These are phyloP conservation scores for Globisporangium yorkense DNA, from an alignment of 352 stramenopile species.

Conservation along the genomic window DNA sequence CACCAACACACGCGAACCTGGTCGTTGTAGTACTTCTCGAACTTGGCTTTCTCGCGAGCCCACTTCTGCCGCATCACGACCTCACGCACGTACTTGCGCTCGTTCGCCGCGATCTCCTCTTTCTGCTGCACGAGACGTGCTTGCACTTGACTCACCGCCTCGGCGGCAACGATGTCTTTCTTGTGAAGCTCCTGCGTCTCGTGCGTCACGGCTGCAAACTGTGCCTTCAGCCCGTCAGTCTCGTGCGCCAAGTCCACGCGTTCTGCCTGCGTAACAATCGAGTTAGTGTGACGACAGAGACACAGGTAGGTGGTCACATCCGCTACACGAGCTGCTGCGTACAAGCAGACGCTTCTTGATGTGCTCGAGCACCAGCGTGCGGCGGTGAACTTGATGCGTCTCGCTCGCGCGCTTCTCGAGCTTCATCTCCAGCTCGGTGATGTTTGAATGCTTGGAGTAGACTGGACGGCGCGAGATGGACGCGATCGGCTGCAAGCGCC, in stretches of 20 bases:
- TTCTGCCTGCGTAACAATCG: slow-evolving; percentile 26
- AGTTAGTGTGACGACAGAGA: background rate
- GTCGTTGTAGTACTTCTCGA: slow-evolving; percentile 81
- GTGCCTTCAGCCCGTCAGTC: slow-evolving; percentile 60
- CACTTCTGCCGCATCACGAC: slow-evolving; percentile 70
- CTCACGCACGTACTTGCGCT: slow-evolving; percentile 62
- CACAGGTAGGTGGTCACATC: background rate
- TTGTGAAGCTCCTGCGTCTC: slow-evolving; percentile 74
- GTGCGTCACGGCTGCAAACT: slow-evolving; percentile 53
- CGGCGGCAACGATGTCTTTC: slow-evolving; percentile 61
- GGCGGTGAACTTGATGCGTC: slow-evolving; percentile 51
- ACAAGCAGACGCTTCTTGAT: slow-evolving; percentile 73
- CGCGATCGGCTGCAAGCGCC: slow-evolving; percentile 59
- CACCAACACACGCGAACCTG: slow-evolving; percentile 25
- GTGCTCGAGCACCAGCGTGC: slow-evolving; percentile 67
- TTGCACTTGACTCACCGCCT: slow-evolving; percentile 70
- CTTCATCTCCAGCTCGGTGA: slow-evolving; percentile 58
- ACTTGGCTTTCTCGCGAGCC: slow-evolving; percentile 75
- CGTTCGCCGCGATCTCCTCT: slow-evolving; percentile 51
- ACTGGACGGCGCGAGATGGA: slow-evolving; percentile 72
- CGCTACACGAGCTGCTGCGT: background rate
- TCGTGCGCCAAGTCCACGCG: slow-evolving; percentile 37
- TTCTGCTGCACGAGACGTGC: slow-evolving; percentile 61
- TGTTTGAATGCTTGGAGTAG: slow-evolving; percentile 85
- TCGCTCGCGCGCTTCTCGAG: slow-evolving; percentile 56